Conservation (phyloP, 805 yeast genomes). For the Diddensiella transvaalensis region DNA sequence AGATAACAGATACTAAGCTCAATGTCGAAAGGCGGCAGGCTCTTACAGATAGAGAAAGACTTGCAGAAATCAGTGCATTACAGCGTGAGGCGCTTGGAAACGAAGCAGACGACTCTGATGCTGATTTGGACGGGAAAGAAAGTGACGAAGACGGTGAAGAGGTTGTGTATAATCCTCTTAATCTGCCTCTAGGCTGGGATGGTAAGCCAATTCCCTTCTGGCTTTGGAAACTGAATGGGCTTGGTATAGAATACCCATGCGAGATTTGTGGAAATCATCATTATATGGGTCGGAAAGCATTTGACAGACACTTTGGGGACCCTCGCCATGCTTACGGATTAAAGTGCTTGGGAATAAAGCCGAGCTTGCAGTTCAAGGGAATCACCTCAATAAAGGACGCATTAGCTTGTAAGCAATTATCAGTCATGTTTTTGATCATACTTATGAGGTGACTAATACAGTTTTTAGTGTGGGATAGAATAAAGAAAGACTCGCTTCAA, state of each 20-base stretch:
- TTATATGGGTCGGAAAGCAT: conserved; percentile 71
- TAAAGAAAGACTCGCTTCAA: conserved; percentile 38
- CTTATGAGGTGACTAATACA: too few species aligned
- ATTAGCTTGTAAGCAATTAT: conserved; percentile 15
- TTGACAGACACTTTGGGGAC: conserved; percentile 71
- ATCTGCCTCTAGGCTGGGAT: conserved; percentile 79
- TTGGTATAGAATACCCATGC: conserved; percentile 67
- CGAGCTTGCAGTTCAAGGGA: conserved; percentile 55
- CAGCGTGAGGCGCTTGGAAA: conserved; percentile 31
- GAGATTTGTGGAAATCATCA: conserved; percentile 79
- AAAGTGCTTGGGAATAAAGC: conserved; percentile 64
- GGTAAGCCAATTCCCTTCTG: conserved; percentile 92
- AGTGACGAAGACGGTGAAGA: conserved; percentile 37
- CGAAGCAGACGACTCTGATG: conserved; percentile 22
- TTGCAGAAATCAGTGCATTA: conserved; percentile 48
- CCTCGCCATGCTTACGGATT: conserved; percentile 70
- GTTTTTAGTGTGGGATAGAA: conserved; percentile 47
- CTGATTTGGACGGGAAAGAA: conserved; percentile 23
- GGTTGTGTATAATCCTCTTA: conserved; percentile 43
- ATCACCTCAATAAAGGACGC: conserved; percentile 71
- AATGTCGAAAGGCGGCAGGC: conserved; percentile 61
- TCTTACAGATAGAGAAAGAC: conserved; percentile 66
- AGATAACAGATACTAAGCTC: conserved; percentile 48
- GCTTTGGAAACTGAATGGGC: conserved; percentile 87
- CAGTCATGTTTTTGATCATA: too few species aligned